Conservation (phyloP, 768 basidiomycete genomes). For the Tulasnella sp. region DNA sequence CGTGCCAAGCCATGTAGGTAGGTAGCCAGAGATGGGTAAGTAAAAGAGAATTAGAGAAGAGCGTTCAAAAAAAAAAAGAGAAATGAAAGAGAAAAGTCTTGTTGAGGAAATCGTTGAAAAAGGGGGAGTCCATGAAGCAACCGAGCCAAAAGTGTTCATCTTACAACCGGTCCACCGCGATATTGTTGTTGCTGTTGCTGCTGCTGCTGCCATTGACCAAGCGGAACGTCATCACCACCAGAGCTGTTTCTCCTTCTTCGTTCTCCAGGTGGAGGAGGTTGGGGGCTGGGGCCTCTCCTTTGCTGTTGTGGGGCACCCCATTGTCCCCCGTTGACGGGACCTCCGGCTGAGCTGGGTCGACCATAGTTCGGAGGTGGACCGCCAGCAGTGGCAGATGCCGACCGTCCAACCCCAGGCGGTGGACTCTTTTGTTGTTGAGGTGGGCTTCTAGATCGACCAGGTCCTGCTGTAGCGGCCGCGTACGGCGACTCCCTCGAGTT, state of each 20-base stretch:
- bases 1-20: neutral
- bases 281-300: conserved; percentile 30
- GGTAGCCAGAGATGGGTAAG: neutral
- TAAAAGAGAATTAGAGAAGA: conserved; percentile 13
- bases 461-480: conserved; percentile 16
- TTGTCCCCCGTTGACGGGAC: neutral
- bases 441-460: conserved; percentile 17
- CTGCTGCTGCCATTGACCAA: conserved; percentile 25
- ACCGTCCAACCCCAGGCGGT: conserved; percentile 12
- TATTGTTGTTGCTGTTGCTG: conserved; percentile 16
- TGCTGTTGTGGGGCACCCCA: conserved; percentile 28
- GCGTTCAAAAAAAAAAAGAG: neutral
- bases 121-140: neutral
- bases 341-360: conserved; percentile 18
- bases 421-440: conserved; percentile 12
- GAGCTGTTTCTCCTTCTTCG: conserved; percentile 14
- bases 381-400: conserved; percentile 28
- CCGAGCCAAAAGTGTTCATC: conserved; percentile 2
- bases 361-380: conserved; percentile 21
- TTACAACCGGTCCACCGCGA: conserved; percentile 22
- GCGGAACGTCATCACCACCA: conserved; percentile 21
- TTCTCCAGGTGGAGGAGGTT: conserved; percentile 23
- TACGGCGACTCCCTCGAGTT: conserved; percentile 32
- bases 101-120: neutral
- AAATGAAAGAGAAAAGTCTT: neutral